A percentile compares a stretch with the other conserved stretches of the same genome.
phyloP scores from a whole-genome alignment of 2,329 filamentous ascomycete species.

The Diaporthe australafricana region DNA sequence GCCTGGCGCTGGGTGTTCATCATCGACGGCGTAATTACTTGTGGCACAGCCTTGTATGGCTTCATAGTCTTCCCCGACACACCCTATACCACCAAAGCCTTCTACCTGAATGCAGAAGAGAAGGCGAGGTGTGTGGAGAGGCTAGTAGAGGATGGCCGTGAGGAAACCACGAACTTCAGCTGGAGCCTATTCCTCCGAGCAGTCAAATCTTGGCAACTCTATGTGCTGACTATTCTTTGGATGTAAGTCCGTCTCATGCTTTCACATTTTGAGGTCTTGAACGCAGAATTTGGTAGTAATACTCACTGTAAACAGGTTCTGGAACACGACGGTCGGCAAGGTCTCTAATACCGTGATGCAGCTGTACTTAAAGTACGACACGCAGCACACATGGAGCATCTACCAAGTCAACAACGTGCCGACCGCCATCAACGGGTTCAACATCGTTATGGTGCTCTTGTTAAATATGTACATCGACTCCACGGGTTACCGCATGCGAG shows the following conservation, averaged over 20 bases:
- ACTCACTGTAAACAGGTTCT: constrained; percentile 38
- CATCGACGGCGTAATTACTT: constrained; percentile 63
- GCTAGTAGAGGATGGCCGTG: constrained; percentile 43
- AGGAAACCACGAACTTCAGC: constrained; percentile 41
- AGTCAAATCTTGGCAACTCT: constrained; percentile 43
- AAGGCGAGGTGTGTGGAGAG: constrained; percentile 54
- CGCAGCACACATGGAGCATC: constrained; percentile 43
- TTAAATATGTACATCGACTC: constrained; percentile 47
- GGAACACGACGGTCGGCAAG: constrained; percentile 45
- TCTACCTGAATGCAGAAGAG: constrained; percentile 48
- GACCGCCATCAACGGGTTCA: constrained; percentile 46
- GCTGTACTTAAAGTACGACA: constrained; percentile 44
- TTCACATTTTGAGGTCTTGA: too few species aligned
- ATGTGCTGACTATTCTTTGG: constrained; percentile 44
- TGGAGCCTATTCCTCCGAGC: constrained; percentile 42
- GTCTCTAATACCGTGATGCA: constrained; percentile 46
- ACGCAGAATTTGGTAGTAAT: too few species aligned
- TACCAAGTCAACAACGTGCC: constrained; percentile 47
- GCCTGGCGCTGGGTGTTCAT: constrained; percentile 65
- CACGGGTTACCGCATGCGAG: constrained; percentile 47
- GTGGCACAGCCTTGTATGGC: constrained; percentile 63
- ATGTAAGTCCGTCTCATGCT: constrained; percentile 38
- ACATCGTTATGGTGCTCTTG: constrained; percentile 43
- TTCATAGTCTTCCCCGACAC: constrained; percentile 60
- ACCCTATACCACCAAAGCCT: constrained; percentile 52